These are phyloP conservation scores for Dictyophora rubrovolvata DNA, from an alignment of 768 basidiomycete species.

Conservation along the genomic window DNA sequence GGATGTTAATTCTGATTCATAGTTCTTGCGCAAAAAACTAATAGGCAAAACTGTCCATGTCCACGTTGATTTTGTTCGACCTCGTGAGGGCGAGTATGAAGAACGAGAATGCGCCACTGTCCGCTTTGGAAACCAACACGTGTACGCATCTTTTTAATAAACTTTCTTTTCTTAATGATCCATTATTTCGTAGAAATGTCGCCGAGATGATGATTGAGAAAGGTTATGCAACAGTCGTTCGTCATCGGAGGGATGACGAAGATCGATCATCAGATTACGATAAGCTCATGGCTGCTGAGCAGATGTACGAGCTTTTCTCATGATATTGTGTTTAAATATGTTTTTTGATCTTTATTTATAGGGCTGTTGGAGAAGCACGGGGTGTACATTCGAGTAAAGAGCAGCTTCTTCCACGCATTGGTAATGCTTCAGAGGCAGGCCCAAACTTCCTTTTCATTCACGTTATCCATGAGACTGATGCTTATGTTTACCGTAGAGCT, in stretches of 20 bases:
- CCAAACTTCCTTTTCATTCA: not conserved
- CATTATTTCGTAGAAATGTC: slow-evolving; percentile 52
- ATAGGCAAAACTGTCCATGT: slow-evolving; percentile 84
- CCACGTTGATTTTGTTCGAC: slow-evolving; percentile 83
- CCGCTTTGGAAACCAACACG: slow-evolving; percentile 70
- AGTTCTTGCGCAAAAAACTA: slow-evolving; percentile 78
- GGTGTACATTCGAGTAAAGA: slow-evolving; percentile 95
- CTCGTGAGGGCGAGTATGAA: slow-evolving; percentile 86
- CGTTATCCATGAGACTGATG: slow-evolving; percentile 1
- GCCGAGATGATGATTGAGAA: slow-evolving; percentile 92
- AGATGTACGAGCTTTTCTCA: slow-evolving; percentile 45
- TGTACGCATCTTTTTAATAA: slow-evolving; percentile 38
- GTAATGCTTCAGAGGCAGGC: slow-evolving; percentile 85
- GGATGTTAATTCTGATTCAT: not conserved
- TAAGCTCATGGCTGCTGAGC: slow-evolving; percentile 91
- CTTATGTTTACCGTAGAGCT: slow-evolving; percentile 35
- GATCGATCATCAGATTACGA: slow-evolving; percentile 94
- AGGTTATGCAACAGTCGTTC: slow-evolving; percentile 79
- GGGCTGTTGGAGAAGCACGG: slow-evolving; percentile 64
- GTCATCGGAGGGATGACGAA: slow-evolving; percentile 92
- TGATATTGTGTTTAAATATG: not conserved
- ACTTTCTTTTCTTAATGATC: slow-evolving; percentile 1
- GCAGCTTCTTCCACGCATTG: slow-evolving; percentile 60
- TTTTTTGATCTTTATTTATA: slow-evolving; percentile 23
- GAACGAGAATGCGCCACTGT: slow-evolving; percentile 89